A percentile compares a stretch with the other conserved stretches of the same genome.
Evolutionary conservation across 495 filamentous ascomycete species (phyloP).

Genomic region (Neurospora hispaniola): DNA sequence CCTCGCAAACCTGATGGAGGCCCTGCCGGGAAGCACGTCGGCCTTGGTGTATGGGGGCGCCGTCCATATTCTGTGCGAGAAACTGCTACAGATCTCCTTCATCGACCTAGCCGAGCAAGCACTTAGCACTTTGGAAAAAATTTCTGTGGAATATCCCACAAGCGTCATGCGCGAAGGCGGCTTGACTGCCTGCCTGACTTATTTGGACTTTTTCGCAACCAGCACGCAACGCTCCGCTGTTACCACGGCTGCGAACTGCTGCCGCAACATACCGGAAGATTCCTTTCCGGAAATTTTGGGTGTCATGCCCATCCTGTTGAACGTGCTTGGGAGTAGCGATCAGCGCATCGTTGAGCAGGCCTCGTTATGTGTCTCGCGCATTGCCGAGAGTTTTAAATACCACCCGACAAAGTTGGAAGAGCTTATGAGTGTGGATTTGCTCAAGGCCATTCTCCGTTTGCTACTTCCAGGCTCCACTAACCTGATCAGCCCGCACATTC

Average conservation of each 20-base stretch:
- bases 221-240: conserved; percentile 94
- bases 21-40: conserved; percentile 79
- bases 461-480: conserved; percentile 92
- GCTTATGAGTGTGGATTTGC: conserved; percentile 74
- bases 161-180: conserved; percentile 95
- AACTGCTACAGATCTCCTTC: conserved; percentile 86
- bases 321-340: conserved; percentile 83
- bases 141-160: conserved; percentile 91
- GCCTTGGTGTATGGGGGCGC: conserved; percentile 95
- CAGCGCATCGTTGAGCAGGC: conserved; percentile 96
- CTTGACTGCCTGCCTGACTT: conserved; percentile 83
- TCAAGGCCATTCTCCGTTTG: conserved; percentile 79
- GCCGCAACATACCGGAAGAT: conserved; percentile 88
- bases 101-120: conserved; percentile 98
- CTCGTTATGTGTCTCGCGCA: conserved; percentile 89
- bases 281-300: conserved; percentile 79
- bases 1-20: conserved; percentile 97
- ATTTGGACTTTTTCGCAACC: conserved; percentile 95
- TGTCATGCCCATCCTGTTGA: conserved; percentile 90
- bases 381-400: conserved; percentile 92
- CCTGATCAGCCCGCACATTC: conserved; percentile 86
- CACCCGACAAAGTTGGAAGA: conserved; percentile 81
- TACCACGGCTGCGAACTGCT: conserved; percentile 95
- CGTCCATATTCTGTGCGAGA: conserved; percentile 86
- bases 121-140: conserved; percentile 91